These are phyloP conservation scores for Aquilaria yunnanensis DNA, from an alignment of 345 rosid species.

Conservation along the genomic window DNA sequence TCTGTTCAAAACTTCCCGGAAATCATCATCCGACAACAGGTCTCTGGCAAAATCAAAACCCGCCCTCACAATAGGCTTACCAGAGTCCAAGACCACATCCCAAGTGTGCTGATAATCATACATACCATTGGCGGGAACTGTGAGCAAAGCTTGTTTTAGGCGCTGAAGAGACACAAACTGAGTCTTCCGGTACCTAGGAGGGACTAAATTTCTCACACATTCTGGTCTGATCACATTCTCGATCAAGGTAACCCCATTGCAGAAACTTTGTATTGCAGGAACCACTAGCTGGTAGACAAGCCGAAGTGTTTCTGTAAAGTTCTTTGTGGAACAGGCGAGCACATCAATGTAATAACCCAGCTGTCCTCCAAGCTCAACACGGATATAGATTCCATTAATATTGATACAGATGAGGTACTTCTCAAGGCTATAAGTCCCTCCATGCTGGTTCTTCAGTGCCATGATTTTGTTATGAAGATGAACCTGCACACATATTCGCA, in stretches of 20 bases:
- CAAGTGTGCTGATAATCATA: constrained; percentile 96
- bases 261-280: constrained; percentile 80
- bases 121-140: constrained; percentile 86
- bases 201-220: constrained; percentile 65
- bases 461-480: constrained; percentile 74
- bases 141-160: constrained; percentile 74
- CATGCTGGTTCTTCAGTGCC: constrained; percentile 75
- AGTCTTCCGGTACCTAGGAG: constrained; percentile 70
- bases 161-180: constrained; percentile 62
- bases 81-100: constrained; percentile 64
- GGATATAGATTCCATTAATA: constrained; percentile 69
- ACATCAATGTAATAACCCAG: constrained; percentile 78
- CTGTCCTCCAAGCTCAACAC: constrained; percentile 94
- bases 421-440: constrained; percentile 83
- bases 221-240: constrained; percentile 79
- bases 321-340: constrained; percentile 86
- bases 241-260: constrained; percentile 71
- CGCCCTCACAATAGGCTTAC: constrained; percentile 45
- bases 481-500: constrained; percentile 36
- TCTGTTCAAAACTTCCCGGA: constrained; percentile 79
- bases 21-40: constrained; percentile 91
- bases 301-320: constrained; percentile 77
- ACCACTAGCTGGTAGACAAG: constrained; percentile 68
- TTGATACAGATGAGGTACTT: constrained; percentile 68
- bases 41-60: constrained; percentile 90